Evolutionary conservation across 208 protist genomes (phyloP), one percentile per base, ranked within the genome.

Genomic region (Trypanosoma theileri): DNA sequence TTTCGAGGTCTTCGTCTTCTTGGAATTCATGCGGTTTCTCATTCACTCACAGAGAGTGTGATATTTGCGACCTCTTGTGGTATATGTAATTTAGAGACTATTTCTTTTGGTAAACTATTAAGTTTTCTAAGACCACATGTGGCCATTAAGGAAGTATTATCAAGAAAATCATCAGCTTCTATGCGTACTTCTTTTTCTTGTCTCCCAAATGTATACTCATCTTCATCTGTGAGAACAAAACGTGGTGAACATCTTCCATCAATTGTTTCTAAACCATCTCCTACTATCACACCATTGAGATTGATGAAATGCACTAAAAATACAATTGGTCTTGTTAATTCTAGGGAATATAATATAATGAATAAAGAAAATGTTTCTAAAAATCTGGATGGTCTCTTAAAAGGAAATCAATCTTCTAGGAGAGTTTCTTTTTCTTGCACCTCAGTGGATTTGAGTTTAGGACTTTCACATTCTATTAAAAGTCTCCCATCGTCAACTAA

Each of bases 1-100:
- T 87, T 84, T 50, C 64, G 65, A 21, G 82, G 67, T 17, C 59
- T 87, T 13, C 77, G 75, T 35, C 58, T 78, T 13, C 72, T 84
- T 13, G 69, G 75, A 50, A 65, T 87, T 41, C 63, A 71, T 59
- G 74, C 67, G 22, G 82, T 67, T 41, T 78, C 78, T 17, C 48
- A 31, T 22, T 63, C 75, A 22, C 50, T 87, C 13, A 40, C 40
- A 40, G 61, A 71, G 42, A 75, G 74, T 26, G 78, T 73, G 1
- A 35, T 56, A 9, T 81, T 87, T 58, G 78, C 78, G 31, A 73
- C 60, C 24, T 21, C 52, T 14, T 84, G 77, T 45, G 82, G 82
- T 48, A 65, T 87, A 16, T 72, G 79, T 46, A 74, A 58, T 21
- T 35, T 67, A 4, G 72, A 84, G 12, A 44, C 63, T 14, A 71